These are phyloP conservation scores for Amoebophrya sp. DNA, from an alignment of 169 alveolate genomes.

Conservation along the genomic window DNA sequence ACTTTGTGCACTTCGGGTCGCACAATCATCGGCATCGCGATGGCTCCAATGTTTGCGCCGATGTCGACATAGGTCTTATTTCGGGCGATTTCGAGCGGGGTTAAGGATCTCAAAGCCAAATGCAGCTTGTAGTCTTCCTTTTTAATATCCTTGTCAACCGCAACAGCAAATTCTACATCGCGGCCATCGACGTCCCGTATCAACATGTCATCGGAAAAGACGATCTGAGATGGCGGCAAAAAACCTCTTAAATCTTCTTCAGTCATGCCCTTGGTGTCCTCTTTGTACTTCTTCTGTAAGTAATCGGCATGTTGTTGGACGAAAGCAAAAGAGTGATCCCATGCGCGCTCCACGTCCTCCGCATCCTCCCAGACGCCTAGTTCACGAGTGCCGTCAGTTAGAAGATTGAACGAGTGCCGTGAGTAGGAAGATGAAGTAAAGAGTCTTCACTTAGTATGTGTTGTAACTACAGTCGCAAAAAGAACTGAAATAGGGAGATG, in stretches of 20 bases:
- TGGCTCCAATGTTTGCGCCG: not conserved
- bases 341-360: conserved; percentile 21
- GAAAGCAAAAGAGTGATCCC: not conserved
- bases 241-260: not conserved
- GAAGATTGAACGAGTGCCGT: too few species aligned
- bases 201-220: not conserved
- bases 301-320: not conserved
- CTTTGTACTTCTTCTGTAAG: not conserved
- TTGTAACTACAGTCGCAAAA: too few species aligned
- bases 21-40: not conserved
- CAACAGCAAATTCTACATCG: not conserved
- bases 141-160: not conserved
- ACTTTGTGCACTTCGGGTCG: not conserved
- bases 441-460: too few species aligned
- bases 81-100: too few species aligned
- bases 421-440: too few species aligned
- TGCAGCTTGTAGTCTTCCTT: too few species aligned
- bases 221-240: not conserved
- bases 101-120: too few species aligned
- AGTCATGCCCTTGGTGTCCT: not conserved
- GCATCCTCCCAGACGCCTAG: not conserved
- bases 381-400: not conserved
- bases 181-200: not conserved
- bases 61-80: not conserved
- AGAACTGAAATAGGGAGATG: too few species aligned